Percentiles rank a stretch among this genome's conserved stretches.
phyloP scores from a whole-genome alignment of 2,329 filamentous ascomycete genomes.

The Cyphellophora europaea region DNA sequence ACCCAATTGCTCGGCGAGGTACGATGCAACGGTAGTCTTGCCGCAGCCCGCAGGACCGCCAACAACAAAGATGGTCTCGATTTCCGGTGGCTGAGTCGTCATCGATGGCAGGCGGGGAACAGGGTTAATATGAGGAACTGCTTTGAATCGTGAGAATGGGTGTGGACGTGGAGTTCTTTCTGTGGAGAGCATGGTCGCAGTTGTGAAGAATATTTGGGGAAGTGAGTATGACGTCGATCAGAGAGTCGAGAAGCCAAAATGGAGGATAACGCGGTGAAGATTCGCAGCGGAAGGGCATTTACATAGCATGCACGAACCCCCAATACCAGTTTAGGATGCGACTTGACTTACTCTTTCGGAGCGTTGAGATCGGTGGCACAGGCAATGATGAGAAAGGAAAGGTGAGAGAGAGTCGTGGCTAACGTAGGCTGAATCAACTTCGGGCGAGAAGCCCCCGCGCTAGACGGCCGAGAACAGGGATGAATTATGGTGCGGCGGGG shows the following conservation, averaged over 20 bases:
- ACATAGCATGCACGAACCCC: too few species aligned
- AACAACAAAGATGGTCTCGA: constrained; percentile 69
- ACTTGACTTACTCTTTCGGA: too few species aligned
- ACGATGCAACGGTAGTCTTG: constrained; percentile 65
- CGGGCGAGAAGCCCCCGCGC: not conserved
- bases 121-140: constrained; percentile 4
- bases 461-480: not conserved
- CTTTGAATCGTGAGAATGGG: constrained; percentile 9
- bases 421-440: not conserved
- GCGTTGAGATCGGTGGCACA: too few species aligned
- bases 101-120: constrained; percentile 9
- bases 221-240: constrained; percentile 3
- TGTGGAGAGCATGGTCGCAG: constrained; percentile 30
- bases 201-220: constrained; percentile 6
- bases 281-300: constrained; percentile 3
- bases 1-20: constrained; percentile 52
- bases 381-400: constrained; percentile 2
- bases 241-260: constrained; percentile 11
- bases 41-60: constrained; percentile 72
- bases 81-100: constrained; percentile 11
- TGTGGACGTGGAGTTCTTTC: constrained; percentile 17
- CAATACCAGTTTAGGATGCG: too few species aligned
- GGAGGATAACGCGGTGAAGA: constrained; percentile 5
- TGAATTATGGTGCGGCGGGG: too few species aligned
- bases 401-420: not conserved